These are phyloP conservation scores for Lyophyllum decastes DNA, from an alignment of 768 basidiomycete species.

Conservation along the genomic window DNA sequence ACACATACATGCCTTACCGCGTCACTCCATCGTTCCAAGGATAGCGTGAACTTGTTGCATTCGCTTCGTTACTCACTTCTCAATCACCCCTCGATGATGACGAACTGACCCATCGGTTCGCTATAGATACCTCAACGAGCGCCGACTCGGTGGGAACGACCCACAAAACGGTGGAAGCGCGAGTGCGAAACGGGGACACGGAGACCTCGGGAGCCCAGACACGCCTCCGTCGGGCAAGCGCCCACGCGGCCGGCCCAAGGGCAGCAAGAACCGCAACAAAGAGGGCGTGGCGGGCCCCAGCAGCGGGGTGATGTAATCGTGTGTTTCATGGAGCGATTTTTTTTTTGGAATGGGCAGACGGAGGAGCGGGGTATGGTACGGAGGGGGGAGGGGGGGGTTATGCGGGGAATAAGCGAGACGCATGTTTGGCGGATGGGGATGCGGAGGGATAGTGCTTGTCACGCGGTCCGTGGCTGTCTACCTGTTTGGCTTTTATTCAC, in stretches of 20 bases:
- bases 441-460: background rate
- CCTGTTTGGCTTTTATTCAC: background rate
- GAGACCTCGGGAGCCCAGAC: constrained; percentile 21
- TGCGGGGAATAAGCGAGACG: background rate
- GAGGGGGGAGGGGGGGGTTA: background rate
- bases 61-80: background rate
- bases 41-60: background rate
- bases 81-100: background rate
- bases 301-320: constrained; percentile 11
- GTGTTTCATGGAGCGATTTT: background rate
- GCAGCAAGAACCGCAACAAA: constrained; percentile 59
- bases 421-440: background rate
- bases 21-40: no score
- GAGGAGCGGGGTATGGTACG: background rate
- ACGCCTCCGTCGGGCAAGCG: constrained; percentile 41
- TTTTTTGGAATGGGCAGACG: background rate
- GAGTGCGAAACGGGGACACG: constrained; percentile 29
- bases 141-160: constrained; percentile 55
- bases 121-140: constrained; percentile 65
- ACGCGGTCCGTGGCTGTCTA: background rate
- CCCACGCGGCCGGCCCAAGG: constrained; percentile 68
- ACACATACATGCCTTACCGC: background rate
- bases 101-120: background rate
- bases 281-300: constrained; percentile 4
- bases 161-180: constrained; percentile 18